Percentiles rank a stretch among this genome's conserved stretches.
These are phyloP conservation scores for Plasmodium sp. DNA, from an alignment of 169 alveolate genomes.

Conservation along the genomic window DNA sequence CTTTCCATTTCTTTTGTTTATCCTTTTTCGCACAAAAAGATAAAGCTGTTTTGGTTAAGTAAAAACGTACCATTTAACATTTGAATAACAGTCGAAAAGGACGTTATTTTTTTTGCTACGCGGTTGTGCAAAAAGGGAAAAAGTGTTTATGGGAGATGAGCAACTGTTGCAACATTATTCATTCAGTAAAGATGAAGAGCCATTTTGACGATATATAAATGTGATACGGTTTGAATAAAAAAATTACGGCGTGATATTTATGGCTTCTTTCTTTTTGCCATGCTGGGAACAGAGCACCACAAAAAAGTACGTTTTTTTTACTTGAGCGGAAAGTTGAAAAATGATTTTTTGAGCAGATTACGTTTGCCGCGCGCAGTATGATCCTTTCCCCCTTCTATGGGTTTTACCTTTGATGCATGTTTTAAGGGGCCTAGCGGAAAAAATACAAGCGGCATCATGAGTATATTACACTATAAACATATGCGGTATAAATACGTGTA, in stretches of 20 bases:
- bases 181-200: background rate
- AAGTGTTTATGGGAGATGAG: background rate
- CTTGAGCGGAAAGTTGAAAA: background rate
- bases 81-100: background rate
- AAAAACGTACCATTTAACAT: background rate
- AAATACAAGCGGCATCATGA: background rate
- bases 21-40: background rate
- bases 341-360: no score
- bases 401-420: background rate
- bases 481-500: background rate
- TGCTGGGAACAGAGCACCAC: background rate
- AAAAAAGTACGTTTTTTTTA: background rate
- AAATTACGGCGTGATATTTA: background rate
- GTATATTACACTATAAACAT: background rate
- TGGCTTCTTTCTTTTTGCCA: background rate
- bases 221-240: background rate
- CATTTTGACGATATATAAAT: background rate
- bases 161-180: background rate
- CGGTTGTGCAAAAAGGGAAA: background rate
- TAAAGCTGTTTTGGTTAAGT: constrained; percentile 9
- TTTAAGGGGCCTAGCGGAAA: background rate
- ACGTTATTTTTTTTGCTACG: background rate
- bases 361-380: background rate
- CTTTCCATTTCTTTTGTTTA: background rate
- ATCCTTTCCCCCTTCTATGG: background rate